These are phyloP conservation scores for Tilletia indica DNA, from an alignment of 1,284 basidiomycete genomes.

Conservation along the genomic window DNA sequence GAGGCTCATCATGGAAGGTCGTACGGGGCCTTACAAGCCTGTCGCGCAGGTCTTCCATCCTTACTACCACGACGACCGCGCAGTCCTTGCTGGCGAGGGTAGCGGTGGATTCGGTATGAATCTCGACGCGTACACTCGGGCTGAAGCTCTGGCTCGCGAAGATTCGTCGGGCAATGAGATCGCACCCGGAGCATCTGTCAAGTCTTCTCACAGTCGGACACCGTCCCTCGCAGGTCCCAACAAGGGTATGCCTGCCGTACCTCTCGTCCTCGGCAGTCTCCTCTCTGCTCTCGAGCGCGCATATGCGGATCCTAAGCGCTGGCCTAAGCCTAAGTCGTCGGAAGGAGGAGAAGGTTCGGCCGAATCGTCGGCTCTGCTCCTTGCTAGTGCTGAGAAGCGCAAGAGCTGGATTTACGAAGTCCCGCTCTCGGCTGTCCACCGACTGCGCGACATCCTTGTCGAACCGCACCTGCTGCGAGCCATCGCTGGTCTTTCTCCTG, in stretches of 20 bases:
- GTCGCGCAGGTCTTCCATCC: conserved; percentile 46
- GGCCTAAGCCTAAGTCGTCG: conserved; percentile 24
- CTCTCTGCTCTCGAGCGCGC: conserved; percentile 67
- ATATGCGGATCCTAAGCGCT: conserved; percentile 63
- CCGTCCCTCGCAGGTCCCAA: not conserved
- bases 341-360: conserved; percentile 16
- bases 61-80: conserved; percentile 53
- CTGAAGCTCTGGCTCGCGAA: conserved; percentile 34
- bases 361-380: not conserved
- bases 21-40: conserved; percentile 49
- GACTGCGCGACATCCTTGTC: conserved; percentile 62
- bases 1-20: conserved; percentile 33
- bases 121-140: conserved; percentile 35
- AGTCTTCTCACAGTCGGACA: conserved; percentile 1
- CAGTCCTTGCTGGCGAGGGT: conserved; percentile 35
- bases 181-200: not conserved
- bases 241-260: conserved; percentile 58
- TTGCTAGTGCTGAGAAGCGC: conserved; percentile 68
- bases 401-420: conserved; percentile 83
- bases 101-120: conserved; percentile 51
- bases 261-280: conserved; percentile 72
- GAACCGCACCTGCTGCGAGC: conserved; percentile 62
- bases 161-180: not conserved
- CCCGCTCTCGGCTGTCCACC: conserved; percentile 72
- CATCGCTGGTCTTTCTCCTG: conserved; percentile 59